Evolutionary conservation across 2,329 filamentous ascomycete genomes (phyloP).

Genomic region (Basipetospora chlamydospora): DNA sequence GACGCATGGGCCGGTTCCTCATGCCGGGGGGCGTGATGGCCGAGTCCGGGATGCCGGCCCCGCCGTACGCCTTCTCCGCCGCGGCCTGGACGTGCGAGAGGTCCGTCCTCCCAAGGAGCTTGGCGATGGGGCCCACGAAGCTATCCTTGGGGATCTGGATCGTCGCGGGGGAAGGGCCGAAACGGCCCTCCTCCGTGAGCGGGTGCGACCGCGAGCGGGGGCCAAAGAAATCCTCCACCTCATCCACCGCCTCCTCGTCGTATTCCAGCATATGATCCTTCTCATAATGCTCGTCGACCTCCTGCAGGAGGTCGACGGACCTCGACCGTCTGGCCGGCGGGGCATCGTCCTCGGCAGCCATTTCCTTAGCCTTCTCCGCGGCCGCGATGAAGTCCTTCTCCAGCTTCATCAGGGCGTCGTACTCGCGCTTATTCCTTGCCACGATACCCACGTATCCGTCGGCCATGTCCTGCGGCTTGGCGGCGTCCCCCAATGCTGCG

Average conservation of each 20-base stretch:
- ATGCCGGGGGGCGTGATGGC: slow-evolving; percentile 50
- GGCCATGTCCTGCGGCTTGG: slow-evolving; percentile 25
- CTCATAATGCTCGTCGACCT: slow-evolving; percentile 15
- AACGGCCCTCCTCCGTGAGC: slow-evolving; percentile 59
- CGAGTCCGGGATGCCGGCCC: slow-evolving; percentile 60
- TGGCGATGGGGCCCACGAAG: slow-evolving; percentile 54
- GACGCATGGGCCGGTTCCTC: slow-evolving; percentile 44
- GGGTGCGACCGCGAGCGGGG: slow-evolving; percentile 47
- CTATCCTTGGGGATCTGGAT: slow-evolving; percentile 57
- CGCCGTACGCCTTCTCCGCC: slow-evolving; percentile 64
- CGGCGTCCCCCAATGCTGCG: slow-evolving; percentile 21
- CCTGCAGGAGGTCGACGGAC: slow-evolving; percentile 12
- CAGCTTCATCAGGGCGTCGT: slow-evolving; percentile 35
- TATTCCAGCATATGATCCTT: slow-evolving; percentile 19
- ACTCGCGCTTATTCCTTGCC: slow-evolving; percentile 40
- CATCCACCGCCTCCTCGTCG: slow-evolving; percentile 14
- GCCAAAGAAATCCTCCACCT: slow-evolving; percentile 22
- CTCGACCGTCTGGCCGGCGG: slow-evolving; percentile 17
- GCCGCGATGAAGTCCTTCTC: slow-evolving; percentile 42
- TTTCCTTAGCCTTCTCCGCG: slow-evolving; percentile 21
- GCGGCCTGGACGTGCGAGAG: slow-evolving; percentile 61
- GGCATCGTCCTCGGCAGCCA: slow-evolving; percentile 20
- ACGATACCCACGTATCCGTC: slow-evolving; percentile 29
- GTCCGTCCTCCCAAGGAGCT: slow-evolving; percentile 52
- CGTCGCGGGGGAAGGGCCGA: slow-evolving; percentile 57